Base-by-base conservation (phyloP, 2,329 filamentous ascomycete genomes). In the Colletotrichum lentis region DNA sequence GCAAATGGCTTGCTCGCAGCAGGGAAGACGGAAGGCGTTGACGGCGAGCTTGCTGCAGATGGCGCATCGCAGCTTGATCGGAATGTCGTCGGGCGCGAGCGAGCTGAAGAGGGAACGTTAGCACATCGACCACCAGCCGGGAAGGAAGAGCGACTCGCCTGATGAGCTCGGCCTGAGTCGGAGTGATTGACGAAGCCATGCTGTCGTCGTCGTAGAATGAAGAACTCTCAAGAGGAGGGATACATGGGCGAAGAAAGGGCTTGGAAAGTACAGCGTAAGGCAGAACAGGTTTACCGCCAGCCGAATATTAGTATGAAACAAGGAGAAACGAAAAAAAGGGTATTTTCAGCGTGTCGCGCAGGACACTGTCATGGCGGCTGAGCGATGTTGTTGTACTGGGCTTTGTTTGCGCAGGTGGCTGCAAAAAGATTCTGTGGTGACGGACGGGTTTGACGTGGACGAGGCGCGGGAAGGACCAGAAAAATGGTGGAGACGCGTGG, bases 1-100 rank as follows among this genome's bases (percentile, higher is more conserved):
- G 83, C 96, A 98, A 67, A 98, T 97, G 47, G 92, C 90, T 77
- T 97, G 95, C 76, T 97, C 96, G 79, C 96, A 99, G 80, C 96
- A 99, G 1, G 94, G 93, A 35, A 97, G 84, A 71, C 94, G 92
- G 78, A 93, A 97, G 10, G 95, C 93, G 77, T 97, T 96, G 71
- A 97, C 84, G 37, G 94, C 94, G 67, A 98, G 85, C 78, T 92
- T 94, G 81, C 91, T 96, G 81, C 96, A 99, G 73, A 93, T 92
- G 60, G 93, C 93, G 83, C 96, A 99, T 80, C 94, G 91, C 71
- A 99, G 86, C 84, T 97, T 97, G 75, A 94, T 93, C n/a, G 96
- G 96, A 66, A 97, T 94, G 70, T 96, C 93, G 74, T 95, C 92
- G 72, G 91, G 88, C 22, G 88, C 83, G 69, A 97, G 85, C 57